phyloP scores from a whole-genome alignment of 495 filamentous ascomycete species.

The Trypethelium eluteriae region DNA sequence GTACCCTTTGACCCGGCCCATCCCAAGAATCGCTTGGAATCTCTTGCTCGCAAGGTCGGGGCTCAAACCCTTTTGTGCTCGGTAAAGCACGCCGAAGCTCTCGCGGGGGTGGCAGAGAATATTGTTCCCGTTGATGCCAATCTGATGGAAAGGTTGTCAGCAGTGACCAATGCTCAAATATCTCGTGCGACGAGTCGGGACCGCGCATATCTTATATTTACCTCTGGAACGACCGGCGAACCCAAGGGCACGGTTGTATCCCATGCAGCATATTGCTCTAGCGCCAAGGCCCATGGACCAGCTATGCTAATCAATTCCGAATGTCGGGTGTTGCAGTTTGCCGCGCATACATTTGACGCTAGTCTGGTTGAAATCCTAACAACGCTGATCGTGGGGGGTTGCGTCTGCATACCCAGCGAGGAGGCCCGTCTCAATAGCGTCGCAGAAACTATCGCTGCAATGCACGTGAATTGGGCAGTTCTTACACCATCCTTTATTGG shows the following conservation, averaged over 20 bases:
- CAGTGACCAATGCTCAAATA: neutral
- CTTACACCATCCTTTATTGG: conserved; percentile 46
- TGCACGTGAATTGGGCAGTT: conserved; percentile 45
- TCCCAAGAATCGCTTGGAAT: conserved; percentile 21
- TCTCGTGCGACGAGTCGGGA: conserved; percentile 22
- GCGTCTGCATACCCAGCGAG: conserved; percentile 54
- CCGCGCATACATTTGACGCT: conserved; percentile 50
- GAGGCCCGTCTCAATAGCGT: conserved; percentile 48
- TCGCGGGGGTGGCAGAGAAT: neutral
- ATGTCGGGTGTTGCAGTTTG: conserved; percentile 47
- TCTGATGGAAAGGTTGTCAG: conserved; percentile 2
- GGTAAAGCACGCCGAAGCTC: conserved; percentile 12
- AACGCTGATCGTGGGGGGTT: conserved; percentile 49
- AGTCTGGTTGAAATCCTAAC: conserved; percentile 46
- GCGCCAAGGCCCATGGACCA: conserved; percentile 40
- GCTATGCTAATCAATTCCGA: conserved; percentile 34
- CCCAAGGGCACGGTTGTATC: conserved; percentile 46
- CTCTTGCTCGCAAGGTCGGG: conserved; percentile 4
- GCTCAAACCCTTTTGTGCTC: neutral
- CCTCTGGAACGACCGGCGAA: conserved; percentile 46
- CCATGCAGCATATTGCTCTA: conserved; percentile 44
- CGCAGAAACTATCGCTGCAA: conserved; percentile 41
- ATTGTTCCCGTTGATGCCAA: conserved; percentile 17
- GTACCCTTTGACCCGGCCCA: conserved; percentile 14
- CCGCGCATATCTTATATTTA: conserved; percentile 45